Base-by-base conservation (phyloP, 768 basidiomycete genomes). In the Mycena epipterygia region DNA sequence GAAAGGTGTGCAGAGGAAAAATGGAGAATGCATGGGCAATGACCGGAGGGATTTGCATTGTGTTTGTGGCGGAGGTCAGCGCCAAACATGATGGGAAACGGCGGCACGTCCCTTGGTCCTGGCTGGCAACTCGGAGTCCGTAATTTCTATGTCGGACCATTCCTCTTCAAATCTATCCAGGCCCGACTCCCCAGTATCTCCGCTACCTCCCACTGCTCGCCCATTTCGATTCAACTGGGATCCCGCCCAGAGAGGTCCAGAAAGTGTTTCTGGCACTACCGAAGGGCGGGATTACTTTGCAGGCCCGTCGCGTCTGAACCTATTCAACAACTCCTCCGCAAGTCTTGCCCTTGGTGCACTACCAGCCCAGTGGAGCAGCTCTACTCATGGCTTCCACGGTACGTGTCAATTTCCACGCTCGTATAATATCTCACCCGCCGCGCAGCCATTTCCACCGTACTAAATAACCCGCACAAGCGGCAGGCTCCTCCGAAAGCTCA, bases 351-450 rank as follows among this genome's bases (percentile, higher is more conserved):
- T 84, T 29, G 85, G 84, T 46, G 79, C 87, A 13, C 79, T 91
- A 39, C 89, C 91, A 0, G 77, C 84, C 29, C 89, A 92, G 78
- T 95, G 94, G 94, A 93, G 92, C 75, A 94, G 93, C 77, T 84
- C 92, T 19, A 90, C 88, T 51, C 92, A 95, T 74, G 96, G 96
- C 11, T 97, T 97, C 83, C 94, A 97, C 79, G 95, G 95, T 94
- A 79, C 65, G 89, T 80, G 32, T 58, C 21, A 57, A 57, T 13
- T 29, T 46, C 44, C 52, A 37, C 27, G 59, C 30, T 70, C 48
- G 29, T 37, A 19, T 46, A 55, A 44, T 21, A 27, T 51, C 49
- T 52, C 14, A 72, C 51, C 58, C 39, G 37, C 42, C 46, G 42
- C 62, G 17, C 79, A 98, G 97, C 96, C 42, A 96, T 98, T 72